Conservation (phyloP, 2,329 filamentous ascomycete species). For the Coniochaeta sp. region DNA sequence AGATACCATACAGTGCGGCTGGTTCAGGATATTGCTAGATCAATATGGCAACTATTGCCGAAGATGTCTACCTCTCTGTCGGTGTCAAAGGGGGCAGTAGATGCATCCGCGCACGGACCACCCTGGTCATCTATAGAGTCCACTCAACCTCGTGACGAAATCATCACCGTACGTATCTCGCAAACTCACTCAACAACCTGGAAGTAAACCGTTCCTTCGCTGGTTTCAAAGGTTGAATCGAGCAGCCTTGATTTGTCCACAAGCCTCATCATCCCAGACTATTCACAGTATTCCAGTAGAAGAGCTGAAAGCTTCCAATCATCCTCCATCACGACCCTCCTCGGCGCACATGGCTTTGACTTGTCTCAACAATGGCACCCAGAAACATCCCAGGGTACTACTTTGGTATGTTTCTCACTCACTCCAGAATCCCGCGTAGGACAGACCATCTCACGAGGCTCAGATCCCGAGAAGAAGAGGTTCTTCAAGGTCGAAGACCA, state of each 20-base stretch:
- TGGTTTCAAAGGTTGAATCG: not conserved
- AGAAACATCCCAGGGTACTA: constrained; percentile 11
- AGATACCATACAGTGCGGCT: not conserved
- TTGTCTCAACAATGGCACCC: not conserved
- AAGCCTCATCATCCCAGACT: not conserved
- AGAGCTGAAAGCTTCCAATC: not conserved
- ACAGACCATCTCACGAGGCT: not conserved
- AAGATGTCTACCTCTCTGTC: too few relatives aligned
- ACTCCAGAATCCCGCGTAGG: not conserved
- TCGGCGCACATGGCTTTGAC: not conserved
- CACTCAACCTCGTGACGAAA: not conserved
- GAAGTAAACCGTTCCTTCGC: not conserved
- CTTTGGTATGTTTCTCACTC: constrained; percentile 6
- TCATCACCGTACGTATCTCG: too few relatives aligned
- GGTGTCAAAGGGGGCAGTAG: too few relatives aligned
- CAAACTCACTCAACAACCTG: not conserved
- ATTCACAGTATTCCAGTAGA: not conserved
- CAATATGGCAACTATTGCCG: too few relatives aligned
- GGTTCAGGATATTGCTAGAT: too few relatives aligned
- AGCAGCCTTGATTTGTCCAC: too few relatives aligned
- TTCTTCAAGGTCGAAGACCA: constrained; percentile 58
- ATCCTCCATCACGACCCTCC: not conserved
- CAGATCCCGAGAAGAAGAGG: constrained; percentile 51
- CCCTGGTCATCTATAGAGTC: too few relatives aligned
- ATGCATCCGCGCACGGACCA: not conserved